Conservation (phyloP, 2,329 filamentous ascomycete species). For the Rhinocladiella mackenziei region DNA sequence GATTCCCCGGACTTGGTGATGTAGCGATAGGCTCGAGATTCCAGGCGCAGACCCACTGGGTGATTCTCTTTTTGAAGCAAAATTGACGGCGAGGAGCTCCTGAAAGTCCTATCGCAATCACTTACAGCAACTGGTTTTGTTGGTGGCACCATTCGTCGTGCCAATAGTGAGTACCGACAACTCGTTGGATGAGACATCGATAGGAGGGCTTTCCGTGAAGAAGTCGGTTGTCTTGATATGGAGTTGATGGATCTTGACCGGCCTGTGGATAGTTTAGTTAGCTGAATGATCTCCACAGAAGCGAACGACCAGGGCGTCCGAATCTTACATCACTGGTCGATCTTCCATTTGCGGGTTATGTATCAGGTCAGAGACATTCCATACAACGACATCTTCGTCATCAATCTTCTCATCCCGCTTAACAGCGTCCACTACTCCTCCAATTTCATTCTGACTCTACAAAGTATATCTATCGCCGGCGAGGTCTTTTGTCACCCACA, state of each 20-base stretch:
- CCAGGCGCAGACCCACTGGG: no score
- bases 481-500: constrained; percentile 52
- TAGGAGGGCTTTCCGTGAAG: constrained; percentile 51
- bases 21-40: no score
- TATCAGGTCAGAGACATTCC: constrained; percentile 49
- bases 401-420: constrained; percentile 41
- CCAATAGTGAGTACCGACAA: constrained; percentile 29
- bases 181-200: constrained; percentile 49
- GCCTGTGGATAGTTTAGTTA: no score
- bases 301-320: not conserved
- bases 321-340: constrained; percentile 48
- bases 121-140: constrained; percentile 12
- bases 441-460: constrained; percentile 43
- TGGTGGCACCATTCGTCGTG: constrained; percentile 9
- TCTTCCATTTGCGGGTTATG: constrained; percentile 52
- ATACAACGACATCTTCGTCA: constrained; percentile 49
- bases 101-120: no score
- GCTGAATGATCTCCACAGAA: no score
- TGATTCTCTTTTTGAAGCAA: no score
- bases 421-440: constrained; percentile 44
- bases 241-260: constrained; percentile 47
- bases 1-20: no score
- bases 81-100: no score
- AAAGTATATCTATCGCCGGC: constrained; percentile 48
- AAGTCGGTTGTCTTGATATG: constrained; percentile 51